phyloP scores from a whole-genome alignment of 306 rosid genomes.

The Cercis canadensis region DNA sequence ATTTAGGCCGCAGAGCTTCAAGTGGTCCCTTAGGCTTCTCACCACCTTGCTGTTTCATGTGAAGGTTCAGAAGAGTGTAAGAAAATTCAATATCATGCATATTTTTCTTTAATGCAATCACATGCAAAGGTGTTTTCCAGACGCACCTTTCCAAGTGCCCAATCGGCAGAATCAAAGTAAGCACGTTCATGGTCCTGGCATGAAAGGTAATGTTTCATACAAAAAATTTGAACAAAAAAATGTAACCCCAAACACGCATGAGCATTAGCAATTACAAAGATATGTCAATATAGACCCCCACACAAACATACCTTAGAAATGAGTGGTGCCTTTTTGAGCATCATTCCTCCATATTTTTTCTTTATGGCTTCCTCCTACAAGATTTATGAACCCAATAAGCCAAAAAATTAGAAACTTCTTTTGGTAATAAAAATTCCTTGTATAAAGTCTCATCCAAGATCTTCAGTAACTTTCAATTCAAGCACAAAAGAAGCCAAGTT shows the following conservation, averaged over 20 bases:
- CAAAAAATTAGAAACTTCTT: slow-evolving; percentile 1
- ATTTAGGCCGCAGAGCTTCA: slow-evolving; percentile 92
- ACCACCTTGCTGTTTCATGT: slow-evolving; percentile 79
- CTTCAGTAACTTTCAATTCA: slow-evolving; percentile 13
- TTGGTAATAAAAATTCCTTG: background rate
- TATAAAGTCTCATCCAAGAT: background rate
- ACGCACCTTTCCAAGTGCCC: slow-evolving; percentile 99
- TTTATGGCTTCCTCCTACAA: slow-evolving; percentile 75
- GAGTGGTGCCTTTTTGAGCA: slow-evolving; percentile 90
- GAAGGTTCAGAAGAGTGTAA: slow-evolving; percentile 33
- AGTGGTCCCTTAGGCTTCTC: slow-evolving; percentile 98
- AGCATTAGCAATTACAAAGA: background rate
- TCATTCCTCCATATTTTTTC: slow-evolving; percentile 92
- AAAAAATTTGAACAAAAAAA: slow-evolving; percentile 4
- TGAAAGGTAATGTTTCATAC: slow-evolving; percentile 35
- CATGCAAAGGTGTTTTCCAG: slow-evolving; percentile 14
- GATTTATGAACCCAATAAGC: slow-evolving; percentile 43
- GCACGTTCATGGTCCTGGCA: slow-evolving; percentile 98
- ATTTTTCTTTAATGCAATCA: slow-evolving; percentile 24
- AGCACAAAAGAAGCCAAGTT: slow-evolving; percentile 24
- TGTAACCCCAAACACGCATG: no score
- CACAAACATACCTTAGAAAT: slow-evolving; percentile 71
- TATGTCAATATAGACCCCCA: slow-evolving; percentile 13
- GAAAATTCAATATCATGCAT: slow-evolving; percentile 29
- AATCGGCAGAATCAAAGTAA: slow-evolving; percentile 96